Conservation (phyloP, 2,329 filamentous ascomycete genomes). For the Claviceps capensis region DNA sequence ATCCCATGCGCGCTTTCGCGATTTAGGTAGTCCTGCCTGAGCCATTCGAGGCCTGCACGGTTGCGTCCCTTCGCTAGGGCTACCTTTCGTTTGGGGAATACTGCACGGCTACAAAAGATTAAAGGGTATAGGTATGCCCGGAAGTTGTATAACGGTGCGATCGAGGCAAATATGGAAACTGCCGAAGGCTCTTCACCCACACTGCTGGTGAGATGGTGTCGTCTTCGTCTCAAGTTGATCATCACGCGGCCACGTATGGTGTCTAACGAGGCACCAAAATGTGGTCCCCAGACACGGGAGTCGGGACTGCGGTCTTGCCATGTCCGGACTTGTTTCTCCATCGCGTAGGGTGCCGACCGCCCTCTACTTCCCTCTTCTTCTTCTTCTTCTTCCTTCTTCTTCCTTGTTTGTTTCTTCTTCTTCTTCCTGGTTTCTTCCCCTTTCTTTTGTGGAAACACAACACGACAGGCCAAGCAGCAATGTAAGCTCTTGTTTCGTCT, state of each 20-base stretch:
- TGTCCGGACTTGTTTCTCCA: not conserved
- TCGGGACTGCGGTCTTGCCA: no score
- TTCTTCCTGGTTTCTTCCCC: no score
- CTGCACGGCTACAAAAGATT: constrained; percentile 24
- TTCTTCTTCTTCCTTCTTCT: no score
- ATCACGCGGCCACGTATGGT: not conserved
- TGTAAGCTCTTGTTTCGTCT: no score
- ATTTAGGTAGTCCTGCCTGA: constrained; percentile 15
- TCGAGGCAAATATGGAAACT: constrained; percentile 18
- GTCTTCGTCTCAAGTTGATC: not conserved
- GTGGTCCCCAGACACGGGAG: not conserved
- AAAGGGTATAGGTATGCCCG: constrained; percentile 20
- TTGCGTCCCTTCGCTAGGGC: constrained; percentile 16
- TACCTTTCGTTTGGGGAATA: constrained; percentile 28
- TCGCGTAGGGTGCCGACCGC: not conserved
- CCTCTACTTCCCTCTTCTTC: no score
- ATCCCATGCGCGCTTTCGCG: constrained; percentile 3
- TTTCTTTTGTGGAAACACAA: no score
- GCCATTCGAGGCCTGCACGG: no score
- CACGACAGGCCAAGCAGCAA: no score
- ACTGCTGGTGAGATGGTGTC: constrained; percentile 16
- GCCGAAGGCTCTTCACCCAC: constrained; percentile 17
- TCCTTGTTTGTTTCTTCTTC: no score
- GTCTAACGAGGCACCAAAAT: not conserved
- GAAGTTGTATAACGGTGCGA: constrained; percentile 25